A percentile compares a stretch with the other conserved stretches of the same genome.
These are phyloP conservation scores for Arabidopsis hybrid DNA, from an alignment of 441 rosid species.

Conservation along the genomic window DNA sequence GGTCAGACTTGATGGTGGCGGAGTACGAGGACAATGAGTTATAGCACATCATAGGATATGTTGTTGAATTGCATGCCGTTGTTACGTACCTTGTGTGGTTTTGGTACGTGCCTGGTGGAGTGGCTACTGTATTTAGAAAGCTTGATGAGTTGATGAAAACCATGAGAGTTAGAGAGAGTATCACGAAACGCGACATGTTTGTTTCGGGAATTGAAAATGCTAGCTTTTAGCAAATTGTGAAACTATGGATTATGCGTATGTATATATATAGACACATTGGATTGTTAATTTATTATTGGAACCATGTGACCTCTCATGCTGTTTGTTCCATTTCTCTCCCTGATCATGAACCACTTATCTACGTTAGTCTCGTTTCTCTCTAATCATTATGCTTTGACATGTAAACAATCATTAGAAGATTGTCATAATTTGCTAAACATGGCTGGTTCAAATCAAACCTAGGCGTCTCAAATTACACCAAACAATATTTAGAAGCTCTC, in stretches of 20 bases:
- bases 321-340: neutral
- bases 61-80: constrained; percentile 59
- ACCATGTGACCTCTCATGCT: constrained; percentile 23
- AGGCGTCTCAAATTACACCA: constrained; percentile 11
- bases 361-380: neutral
- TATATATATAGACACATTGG: neutral
- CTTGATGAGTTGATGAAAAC: constrained; percentile 33
- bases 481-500: neutral
- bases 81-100: constrained; percentile 52
- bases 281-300: neutral
- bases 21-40: constrained; percentile 51
- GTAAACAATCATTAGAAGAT: neutral
- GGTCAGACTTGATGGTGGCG: constrained; percentile 55
- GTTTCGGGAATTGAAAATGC: neutral
- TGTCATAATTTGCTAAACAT: neutral
- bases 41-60: constrained; percentile 56
- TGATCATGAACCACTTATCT: neutral
- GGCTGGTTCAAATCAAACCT: neutral
- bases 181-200: constrained; percentile 35
- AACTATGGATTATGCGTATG: neutral
- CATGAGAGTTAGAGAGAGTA: constrained; percentile 40
- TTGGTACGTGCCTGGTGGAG: constrained; percentile 33
- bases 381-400: neutral
- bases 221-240: constrained; percentile 24
- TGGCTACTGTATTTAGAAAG: constrained; percentile 35